Evolutionary conservation across 2,329 filamentous ascomycete species (phyloP), one percentile per base, ranked within the genome.

Genomic region (Dactylella cylindrospora): DNA sequence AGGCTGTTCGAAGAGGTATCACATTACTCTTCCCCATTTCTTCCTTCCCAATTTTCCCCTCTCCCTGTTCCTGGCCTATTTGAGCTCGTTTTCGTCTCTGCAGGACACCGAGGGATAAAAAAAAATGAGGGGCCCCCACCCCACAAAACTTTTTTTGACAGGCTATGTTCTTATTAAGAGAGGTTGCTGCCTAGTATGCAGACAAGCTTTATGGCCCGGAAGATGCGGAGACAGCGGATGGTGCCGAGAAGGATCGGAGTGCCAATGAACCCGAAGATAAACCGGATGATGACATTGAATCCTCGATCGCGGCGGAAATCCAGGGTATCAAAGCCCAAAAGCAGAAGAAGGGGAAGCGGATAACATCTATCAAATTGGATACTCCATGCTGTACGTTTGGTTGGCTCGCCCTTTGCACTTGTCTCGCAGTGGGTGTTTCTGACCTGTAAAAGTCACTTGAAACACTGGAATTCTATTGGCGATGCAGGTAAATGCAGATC

Each of bases 271-370:
- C 52, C 59, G 57, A 62, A 62, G 49, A 49, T 62, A 31, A 62
- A 35, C 57, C 57, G 0, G 73, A 72, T 10, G 74, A 74, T n/a
- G 85, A 89, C 67, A 88, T 93, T 67, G 87, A 90, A 70, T 78
- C 81, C 3, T 80, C 83, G 22, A 88, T 93, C 67, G 72, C 81
- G 67, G 83, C 82, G 70, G 88, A 93, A 73, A 72, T 93, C n/a
- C 79, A 78, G 22, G 77, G 75, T 2, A 79, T 90, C 67, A 82
- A 80, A 50, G 69, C 74, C 22, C 71, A 71, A 31, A 68, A 73
- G 23, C 70, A 69, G n/a, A 71, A 72, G 43, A 79, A 76, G 67
- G 75, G 76, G 60, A 77, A 77, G 64, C 75, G 75, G 38, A 79
- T 85, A 69, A 77, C 75, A n/a, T 75, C 77, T 9, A 72, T 82